Evolutionary conservation across 129 eudicot genomes (phyloP).

Genomic region (Helianthus tuberosus): DNA sequence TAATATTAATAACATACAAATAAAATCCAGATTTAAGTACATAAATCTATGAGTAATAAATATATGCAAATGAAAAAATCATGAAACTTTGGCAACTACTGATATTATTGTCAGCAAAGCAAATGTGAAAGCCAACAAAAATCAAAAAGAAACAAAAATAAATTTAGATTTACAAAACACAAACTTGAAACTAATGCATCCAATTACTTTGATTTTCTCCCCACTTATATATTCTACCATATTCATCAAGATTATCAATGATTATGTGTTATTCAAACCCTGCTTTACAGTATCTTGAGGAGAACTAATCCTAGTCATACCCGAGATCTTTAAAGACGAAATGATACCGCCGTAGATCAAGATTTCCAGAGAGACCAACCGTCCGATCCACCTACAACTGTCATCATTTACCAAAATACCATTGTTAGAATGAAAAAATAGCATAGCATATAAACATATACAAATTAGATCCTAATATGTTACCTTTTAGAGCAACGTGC

Average conservation of each 20-base stretch:
- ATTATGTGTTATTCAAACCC: slow-evolving; percentile 32
- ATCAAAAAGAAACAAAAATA: background rate
- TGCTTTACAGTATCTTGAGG: slow-evolving; percentile 31
- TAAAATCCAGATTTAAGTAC: no score
- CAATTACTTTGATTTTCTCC: slow-evolving; percentile 21
- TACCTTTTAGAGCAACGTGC: slow-evolving; percentile 37
- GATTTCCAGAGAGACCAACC: slow-evolving; percentile 8
- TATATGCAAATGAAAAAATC: background rate
- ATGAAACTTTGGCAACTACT: background rate
- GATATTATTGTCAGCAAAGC: slow-evolving; percentile 14
- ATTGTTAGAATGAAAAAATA: background rate
- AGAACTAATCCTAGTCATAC: slow-evolving; percentile 24
- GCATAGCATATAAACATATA: background rate
- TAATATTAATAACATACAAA: no score
- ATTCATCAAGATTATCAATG: slow-evolving; percentile 23
- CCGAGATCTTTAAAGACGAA: background rate
- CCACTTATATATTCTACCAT: slow-evolving; percentile 28
- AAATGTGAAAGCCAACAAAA: slow-evolving; percentile 15
- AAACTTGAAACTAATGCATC: slow-evolving; percentile 17
- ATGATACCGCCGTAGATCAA: background rate
- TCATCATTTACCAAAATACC: slow-evolving; percentile 12
- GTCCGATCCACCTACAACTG: slow-evolving; percentile 17
- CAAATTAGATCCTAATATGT: slow-evolving; percentile 9
- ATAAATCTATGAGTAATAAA: no score
- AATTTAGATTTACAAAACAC: slow-evolving; percentile 27